A percentile compares a stretch with the other conserved stretches of the same genome.
These are phyloP conservation scores for Sugiyamaella mastotermitis DNA, from an alignment of 805 yeast genomes.

Conservation along the genomic window DNA sequence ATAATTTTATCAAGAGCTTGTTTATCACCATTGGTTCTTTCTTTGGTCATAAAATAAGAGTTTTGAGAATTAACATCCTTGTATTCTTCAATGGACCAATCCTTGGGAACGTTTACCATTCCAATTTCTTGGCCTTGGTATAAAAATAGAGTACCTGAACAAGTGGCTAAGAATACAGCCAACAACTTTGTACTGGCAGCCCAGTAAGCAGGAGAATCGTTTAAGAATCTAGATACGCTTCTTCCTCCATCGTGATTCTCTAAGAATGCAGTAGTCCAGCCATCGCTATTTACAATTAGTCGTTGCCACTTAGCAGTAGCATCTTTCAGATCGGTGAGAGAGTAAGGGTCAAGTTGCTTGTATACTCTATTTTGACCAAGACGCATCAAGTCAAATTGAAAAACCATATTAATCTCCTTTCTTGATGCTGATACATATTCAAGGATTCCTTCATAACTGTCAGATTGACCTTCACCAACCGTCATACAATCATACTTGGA, in stretches of 20 bases:
- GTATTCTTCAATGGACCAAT: conserved; percentile 42
- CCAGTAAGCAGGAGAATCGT: conserved; percentile 31
- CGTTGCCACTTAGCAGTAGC: conserved; percentile 8
- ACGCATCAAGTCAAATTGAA: conserved; percentile 26
- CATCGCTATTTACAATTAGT: conserved; percentile 21
- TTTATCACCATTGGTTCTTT: conserved; percentile 1
- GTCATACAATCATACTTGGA: conserved; percentile 47
- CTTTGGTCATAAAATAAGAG: conserved; percentile 7
- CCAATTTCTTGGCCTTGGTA: conserved; percentile 62
- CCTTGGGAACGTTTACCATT: conserved; percentile 42
- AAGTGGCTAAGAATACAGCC: conserved; percentile 38
- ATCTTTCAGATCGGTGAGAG: conserved; percentile 7
- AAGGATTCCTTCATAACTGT: conserved; percentile 38
- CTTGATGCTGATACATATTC: conserved; percentile 12
- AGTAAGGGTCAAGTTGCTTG: conserved; percentile 16
- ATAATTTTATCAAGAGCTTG: conserved; percentile 8
- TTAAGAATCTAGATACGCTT: conserved; percentile 43
- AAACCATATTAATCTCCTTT: conserved; percentile 35
- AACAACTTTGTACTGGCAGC: conserved; percentile 43
- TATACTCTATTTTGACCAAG: conserved; percentile 10
- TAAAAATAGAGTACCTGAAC: conserved; percentile 49
- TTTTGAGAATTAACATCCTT: conserved; percentile 41
- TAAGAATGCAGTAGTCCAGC: conserved; percentile 49
- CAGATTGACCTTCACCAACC: conserved; percentile 44
- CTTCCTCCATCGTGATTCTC: conserved; percentile 60